phyloP scores from a whole-genome alignment of 441 rosid genomes.

The Corymbia calophylla region DNA sequence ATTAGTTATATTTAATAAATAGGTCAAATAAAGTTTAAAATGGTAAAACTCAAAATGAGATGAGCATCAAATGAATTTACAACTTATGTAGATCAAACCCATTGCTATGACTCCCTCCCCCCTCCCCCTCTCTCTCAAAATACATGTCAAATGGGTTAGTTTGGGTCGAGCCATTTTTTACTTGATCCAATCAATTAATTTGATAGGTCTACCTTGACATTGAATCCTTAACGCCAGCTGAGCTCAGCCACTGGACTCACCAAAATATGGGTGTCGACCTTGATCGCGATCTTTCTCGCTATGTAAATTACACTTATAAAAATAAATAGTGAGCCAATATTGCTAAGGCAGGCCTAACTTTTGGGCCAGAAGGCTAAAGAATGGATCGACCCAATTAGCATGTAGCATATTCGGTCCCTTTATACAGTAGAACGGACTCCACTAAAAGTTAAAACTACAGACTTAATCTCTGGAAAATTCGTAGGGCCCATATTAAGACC shows the following conservation, averaged over 20 bases:
- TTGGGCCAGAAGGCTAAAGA: background rate
- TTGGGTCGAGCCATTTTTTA: background rate
- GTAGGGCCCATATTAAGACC: background rate
- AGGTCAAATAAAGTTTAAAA: background rate
- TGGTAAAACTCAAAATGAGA: too few species aligned
- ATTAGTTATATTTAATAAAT: background rate
- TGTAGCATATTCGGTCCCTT: background rate
- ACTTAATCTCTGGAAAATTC: background rate
- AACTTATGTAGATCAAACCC: too few species aligned
- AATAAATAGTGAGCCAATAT: background rate
- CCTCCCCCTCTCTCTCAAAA: too few species aligned
- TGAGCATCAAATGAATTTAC: background rate
- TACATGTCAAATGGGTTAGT: accelerated
- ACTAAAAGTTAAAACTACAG: background rate
- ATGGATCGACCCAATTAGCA: background rate
- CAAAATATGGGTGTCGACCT: background rate
- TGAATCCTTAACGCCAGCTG: background rate
- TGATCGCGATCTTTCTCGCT: background rate
- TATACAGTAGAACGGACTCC: background rate
- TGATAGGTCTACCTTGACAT: background rate
- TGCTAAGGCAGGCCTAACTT: background rate
- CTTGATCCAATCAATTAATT: too few species aligned
- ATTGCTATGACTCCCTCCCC: too few species aligned
- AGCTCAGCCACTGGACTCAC: background rate
- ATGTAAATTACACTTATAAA: background rate